Conservation (phyloP, 1,139 yeast genomes). For the Yamadazyma diddensiae region DNA sequence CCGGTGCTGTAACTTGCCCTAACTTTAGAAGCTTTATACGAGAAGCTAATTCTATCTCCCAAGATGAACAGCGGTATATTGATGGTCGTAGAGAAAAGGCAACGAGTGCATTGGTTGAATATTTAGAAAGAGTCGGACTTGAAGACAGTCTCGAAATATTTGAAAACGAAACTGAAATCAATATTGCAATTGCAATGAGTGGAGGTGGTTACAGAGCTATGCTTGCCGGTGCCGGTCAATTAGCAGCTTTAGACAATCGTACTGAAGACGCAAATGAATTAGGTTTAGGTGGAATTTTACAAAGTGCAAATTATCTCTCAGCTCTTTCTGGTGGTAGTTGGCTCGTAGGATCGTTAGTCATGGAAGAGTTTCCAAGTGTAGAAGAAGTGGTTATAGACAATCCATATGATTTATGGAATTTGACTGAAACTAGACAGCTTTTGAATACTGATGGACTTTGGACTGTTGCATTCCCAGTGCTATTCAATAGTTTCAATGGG, state of each 20-base stretch:
- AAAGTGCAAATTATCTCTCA: constrained; percentile 34
- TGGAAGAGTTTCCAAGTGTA: constrained; percentile 34
- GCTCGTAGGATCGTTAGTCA: constrained; percentile 33
- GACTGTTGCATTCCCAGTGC: constrained; percentile 22
- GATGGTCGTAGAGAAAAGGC: constrained; percentile 51
- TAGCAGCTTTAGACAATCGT: constrained; percentile 76
- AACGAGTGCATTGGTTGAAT: constrained; percentile 50
- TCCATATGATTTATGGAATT: constrained; percentile 36
- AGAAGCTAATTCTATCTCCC: constrained; percentile 34
- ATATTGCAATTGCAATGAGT: constrained; percentile 72
- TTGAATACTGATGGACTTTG: constrained; percentile 23
- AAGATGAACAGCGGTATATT: constrained; percentile 39
- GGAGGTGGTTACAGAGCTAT: constrained; percentile 95
- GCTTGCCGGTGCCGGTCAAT: constrained; percentile 85
- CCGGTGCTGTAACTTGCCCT: constrained; percentile 61
- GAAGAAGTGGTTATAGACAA: constrained; percentile 31
- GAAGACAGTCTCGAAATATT: constrained; percentile 52
- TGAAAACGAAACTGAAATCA: constrained; percentile 33
- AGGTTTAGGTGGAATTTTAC: constrained; percentile 37
- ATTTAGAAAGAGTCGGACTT: constrained; percentile 55
- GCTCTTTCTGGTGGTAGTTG: constrained; percentile 43
- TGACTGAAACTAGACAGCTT: constrained; percentile 28
- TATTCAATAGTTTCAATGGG: constrained; percentile 20
- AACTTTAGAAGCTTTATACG: constrained; percentile 27
- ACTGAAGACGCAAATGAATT: constrained; percentile 45